Base-by-base conservation (phyloP, 2,329 filamentous ascomycete genomes). In the Volutella citrinella region DNA sequence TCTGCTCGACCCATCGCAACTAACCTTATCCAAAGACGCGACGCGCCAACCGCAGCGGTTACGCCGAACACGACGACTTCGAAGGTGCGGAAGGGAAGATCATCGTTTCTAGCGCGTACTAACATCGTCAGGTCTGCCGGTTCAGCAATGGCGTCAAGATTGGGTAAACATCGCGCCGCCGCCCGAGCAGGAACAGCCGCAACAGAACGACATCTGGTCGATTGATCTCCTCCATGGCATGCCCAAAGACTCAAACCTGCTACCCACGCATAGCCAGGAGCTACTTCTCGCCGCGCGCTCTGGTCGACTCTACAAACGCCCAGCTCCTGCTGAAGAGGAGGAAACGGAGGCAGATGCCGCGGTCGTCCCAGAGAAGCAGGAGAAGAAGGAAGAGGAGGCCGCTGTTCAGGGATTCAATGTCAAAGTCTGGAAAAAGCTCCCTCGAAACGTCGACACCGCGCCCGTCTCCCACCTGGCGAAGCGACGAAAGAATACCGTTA, bases 81-180 rank as follows among this genome's bases (percentile, higher is more conserved):
- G 76, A 80, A 62, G 75, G 70, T 74, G 57, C 38, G 49, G 29
- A 36, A 21, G 23, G 16, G 14, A 19, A n/a, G 10, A 30, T 29
- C 23, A 28, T 34, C 10, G 8, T 9, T 24, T 7, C 17, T 16
- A 23, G 32, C 36, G 30, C 19, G 25, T 44, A 35, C 48, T 59
- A 34, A 60, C 26, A n/a, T 12, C 16, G 30, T 69, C 77, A 72
- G 87, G 89, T 40, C 74, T 96, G 10, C 91, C 91, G 12, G 84
- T 96, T 38, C 84, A 89, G 54, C 88, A 95, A 75, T 97, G 89
- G 84, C 81, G 86, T 36, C 80, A 85, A 45, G 80, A 84, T 38
- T 70, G 69, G 63, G 74, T 87, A 36, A 82, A 68, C 25, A 68
- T 91, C 54, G 80, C 79, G 46, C 82, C 87, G 32, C 78, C 78